Conservation (phyloP, 164 flowering plant species). For the Houttuynia cordata region DNA sequence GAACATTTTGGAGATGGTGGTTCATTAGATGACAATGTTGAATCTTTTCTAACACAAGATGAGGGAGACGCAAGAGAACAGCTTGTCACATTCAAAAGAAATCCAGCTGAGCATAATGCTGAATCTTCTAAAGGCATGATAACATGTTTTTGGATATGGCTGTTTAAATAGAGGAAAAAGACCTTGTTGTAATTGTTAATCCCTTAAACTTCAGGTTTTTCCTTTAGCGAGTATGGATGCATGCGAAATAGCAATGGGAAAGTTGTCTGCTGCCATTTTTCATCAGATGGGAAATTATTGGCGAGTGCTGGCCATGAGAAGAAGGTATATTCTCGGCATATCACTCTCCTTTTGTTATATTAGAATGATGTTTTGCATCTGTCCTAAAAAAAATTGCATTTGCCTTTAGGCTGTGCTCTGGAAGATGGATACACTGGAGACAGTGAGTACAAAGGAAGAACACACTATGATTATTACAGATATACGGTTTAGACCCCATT, state of each 20-base stretch:
- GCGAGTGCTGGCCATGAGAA: slow-evolving; percentile 92
- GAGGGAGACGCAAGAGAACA: slow-evolving; percentile 73
- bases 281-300: slow-evolving; percentile 76
- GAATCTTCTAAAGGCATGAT: slow-evolving; percentile 63
- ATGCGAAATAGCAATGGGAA: slow-evolving; percentile 47
- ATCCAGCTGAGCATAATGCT: slow-evolving; percentile 53
- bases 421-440: slow-evolving; percentile 74
- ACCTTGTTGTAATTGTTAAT: background rate
- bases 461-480: slow-evolving; percentile 60
- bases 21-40: slow-evolving; percentile 80
- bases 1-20: slow-evolving; percentile 83
- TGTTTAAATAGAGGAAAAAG: background rate
- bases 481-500: slow-evolving; percentile 82
- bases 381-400: background rate
- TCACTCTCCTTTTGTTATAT: background rate
- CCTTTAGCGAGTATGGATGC: slow-evolving; percentile 63
- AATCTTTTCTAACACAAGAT: slow-evolving; percentile 73
- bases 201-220: slow-evolving; percentile 36
- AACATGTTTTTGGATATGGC: background rate
- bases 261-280: slow-evolving; percentile 85
- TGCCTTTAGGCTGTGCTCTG: slow-evolving; percentile 61
- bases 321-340: slow-evolving; percentile 34
- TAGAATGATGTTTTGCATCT: background rate
- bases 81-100: slow-evolving; percentile 59
- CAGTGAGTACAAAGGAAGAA: slow-evolving; percentile 64